Evolutionary conservation across 2,329 filamentous ascomycete genomes (phyloP).

Genomic region (Daldinia sp.): DNA sequence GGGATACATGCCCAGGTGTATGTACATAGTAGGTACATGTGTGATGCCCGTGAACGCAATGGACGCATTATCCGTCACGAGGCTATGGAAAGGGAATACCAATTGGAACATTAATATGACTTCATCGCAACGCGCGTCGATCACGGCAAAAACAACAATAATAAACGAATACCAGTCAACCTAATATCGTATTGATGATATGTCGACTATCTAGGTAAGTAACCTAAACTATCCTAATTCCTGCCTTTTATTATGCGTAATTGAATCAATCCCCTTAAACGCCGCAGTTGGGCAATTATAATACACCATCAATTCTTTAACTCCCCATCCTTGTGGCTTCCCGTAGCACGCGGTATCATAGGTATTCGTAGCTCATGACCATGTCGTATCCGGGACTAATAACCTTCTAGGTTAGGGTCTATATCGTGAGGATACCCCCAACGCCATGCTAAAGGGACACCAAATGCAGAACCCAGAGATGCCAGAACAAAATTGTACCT

Average conservation of each 20-base stretch:
- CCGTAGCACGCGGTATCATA: conserved; percentile 20
- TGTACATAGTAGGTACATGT: no score
- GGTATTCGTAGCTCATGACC: conserved; percentile 44
- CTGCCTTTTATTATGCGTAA: conserved; percentile 17
- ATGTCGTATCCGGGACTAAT: conserved; percentile 33
- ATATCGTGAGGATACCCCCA: conserved; percentile 35
- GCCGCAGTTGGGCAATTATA: conserved; percentile 30
- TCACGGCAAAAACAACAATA: background rate
- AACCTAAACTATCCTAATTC: conserved; percentile 10
- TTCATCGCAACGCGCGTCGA: background rate
- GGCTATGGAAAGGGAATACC: no score
- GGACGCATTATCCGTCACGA: no score
- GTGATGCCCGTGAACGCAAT: no score
- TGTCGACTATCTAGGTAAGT: conserved; percentile 40
- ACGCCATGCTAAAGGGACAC: conserved; percentile 45
- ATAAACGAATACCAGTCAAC: conserved; percentile 3
- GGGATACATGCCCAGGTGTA: no score
- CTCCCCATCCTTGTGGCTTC: conserved; percentile 29
- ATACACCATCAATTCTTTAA: conserved; percentile 26
- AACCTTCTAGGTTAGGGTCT: conserved; percentile 33
- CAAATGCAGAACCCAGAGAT: conserved; percentile 44
- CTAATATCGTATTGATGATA: conserved; percentile 32
- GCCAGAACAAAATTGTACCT: conserved; percentile 46
- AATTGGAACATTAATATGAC: background rate
- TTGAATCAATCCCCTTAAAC: conserved; percentile 15